These are phyloP conservation scores for Emmonsia crescens DNA, from an alignment of 2,329 filamentous ascomycete species.

Conservation along the genomic window DNA sequence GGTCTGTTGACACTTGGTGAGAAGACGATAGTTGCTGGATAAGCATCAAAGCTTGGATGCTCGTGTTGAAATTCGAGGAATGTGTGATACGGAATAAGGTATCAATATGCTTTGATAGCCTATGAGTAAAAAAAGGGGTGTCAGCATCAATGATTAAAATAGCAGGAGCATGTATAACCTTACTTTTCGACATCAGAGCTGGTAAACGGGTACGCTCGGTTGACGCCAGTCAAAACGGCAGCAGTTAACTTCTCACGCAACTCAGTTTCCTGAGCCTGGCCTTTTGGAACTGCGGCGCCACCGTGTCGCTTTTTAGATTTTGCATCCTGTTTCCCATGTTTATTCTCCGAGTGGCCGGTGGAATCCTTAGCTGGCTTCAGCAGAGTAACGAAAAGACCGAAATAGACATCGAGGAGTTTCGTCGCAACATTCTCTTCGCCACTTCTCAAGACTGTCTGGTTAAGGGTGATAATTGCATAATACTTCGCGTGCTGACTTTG, in stretches of 20 bases:
- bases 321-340: conserved; percentile 35
- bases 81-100: conserved; percentile 94
- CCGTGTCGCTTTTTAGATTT: conserved; percentile 26
- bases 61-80: conserved; percentile 97
- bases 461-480: conserved; percentile 91
- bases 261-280: conserved; percentile 48
- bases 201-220: conserved; percentile 89
- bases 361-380: conserved; percentile 51
- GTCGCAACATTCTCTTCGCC: conserved; percentile 75
- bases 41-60: conserved; percentile 85
- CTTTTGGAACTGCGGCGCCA: conserved; percentile 19
- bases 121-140: conserved; percentile 23
- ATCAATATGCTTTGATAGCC: conserved; percentile 78
- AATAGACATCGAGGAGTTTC: conserved; percentile 80
- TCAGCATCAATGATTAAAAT: conserved; percentile 10
- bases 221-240: conserved; percentile 84
- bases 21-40: conserved; percentile 82
- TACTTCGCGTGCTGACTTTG: conserved; percentile 86
- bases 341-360: conserved; percentile 27
- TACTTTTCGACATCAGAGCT: conserved; percentile 66
- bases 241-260: conserved; percentile 85
- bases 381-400: conserved; percentile 72
- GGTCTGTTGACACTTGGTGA: conserved; percentile 71
- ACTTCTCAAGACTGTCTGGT: conserved; percentile 83
- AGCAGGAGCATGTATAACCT: conserved; percentile 19